Evolutionary conservation across 192 early-diverging fungal species (phyloP), one percentile per base, ranked within the genome.

Genomic region (Phycomyces blakesleeanus): DNA sequence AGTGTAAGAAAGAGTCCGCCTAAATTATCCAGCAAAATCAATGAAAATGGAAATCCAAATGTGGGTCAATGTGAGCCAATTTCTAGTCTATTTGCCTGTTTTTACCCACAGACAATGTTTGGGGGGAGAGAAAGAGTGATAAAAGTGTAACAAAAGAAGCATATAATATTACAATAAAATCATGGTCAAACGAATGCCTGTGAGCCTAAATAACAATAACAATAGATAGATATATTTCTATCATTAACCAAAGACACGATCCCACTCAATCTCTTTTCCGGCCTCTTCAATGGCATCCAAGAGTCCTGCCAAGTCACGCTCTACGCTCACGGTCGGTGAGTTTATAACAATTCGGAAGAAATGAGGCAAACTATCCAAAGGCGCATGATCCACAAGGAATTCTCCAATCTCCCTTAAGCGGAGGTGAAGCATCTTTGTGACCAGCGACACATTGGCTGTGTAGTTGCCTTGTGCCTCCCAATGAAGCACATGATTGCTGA

Each of bases 341-440:
- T 92, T 90, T 22, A 90, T 61, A 5, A 88, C 84, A 8, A 92
- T 71, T 38, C 92, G 80, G 69, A 91, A 88, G 63, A 93, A 93
- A 10, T 74, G 53, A 2, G 84, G 79, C 0, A 84, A 63, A 34
- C 80, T 62, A 22, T 44, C 51, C 14, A 81, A 38, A 9, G 79
- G 81, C 9, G 91, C 85, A 66, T 89, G 92, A 68, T 93, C 92
- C 7, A 93, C 67, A 68, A 91, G 78, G 66, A 86, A 80, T 20
- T 61, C 63, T 5, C 89, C 88, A 11, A 70, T 62, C 38, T 65
- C 38, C 10, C 66, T 73, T 18, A 89, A 70, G 10, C 51, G 57
- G 40, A 25, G 52, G 60, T 87, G 87, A 16, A 85, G 55, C 21
- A 50, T 57, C 50, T 72, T 74, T 24, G 82, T 75, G 18, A 72